These are phyloP conservation scores for Podila verticillata DNA, from an alignment of 192 early-diverging fungal species.

Conservation along the genomic window DNA sequence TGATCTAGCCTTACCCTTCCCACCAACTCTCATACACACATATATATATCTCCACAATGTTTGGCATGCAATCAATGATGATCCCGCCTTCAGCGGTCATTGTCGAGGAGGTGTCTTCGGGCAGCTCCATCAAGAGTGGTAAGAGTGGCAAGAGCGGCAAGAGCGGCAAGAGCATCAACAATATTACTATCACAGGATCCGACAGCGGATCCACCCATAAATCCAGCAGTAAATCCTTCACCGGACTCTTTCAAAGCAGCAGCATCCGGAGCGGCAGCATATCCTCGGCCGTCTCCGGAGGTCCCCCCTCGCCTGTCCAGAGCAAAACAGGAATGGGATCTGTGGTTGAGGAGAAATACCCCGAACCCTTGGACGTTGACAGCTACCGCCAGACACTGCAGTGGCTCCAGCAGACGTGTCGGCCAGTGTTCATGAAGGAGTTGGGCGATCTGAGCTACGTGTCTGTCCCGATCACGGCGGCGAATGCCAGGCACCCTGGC, in stretches of 20 bases:
- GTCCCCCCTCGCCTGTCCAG: conserved; percentile 1
- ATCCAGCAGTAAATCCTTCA: conserved; percentile 12
- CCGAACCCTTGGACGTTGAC: conserved; percentile 22
- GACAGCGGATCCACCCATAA: not conserved
- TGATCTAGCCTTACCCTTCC: not conserved
- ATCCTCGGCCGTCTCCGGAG: conserved; percentile 23
- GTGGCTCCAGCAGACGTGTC: conserved; percentile 48
- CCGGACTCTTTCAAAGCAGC: conserved; percentile 42
- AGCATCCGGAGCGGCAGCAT: conserved; percentile 40
- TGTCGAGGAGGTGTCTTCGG: conserved; percentile 21
- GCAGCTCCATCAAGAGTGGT: conserved; percentile 48
- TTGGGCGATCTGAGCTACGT: conserved; percentile 14
- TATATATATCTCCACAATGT: conserved; percentile 18
- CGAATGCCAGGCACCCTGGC: conserved; percentile 24
- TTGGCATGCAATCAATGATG: conserved; percentile 30
- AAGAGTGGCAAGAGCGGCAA: conserved; percentile 44
- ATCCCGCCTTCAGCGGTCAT: conserved; percentile 12
- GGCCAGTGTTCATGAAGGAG: conserved; percentile 49
- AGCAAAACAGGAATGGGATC: conserved; percentile 23
- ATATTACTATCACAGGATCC: not conserved
- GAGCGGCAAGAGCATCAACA: conserved; percentile 14
- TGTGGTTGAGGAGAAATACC: conserved; percentile 15
- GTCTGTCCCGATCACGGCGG: conserved; percentile 31
- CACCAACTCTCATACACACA: not conserved
- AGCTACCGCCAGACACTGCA: conserved; percentile 42